Base-by-base conservation (phyloP, 164 flowering plant species). In the Aristolochia californica region DNA sequence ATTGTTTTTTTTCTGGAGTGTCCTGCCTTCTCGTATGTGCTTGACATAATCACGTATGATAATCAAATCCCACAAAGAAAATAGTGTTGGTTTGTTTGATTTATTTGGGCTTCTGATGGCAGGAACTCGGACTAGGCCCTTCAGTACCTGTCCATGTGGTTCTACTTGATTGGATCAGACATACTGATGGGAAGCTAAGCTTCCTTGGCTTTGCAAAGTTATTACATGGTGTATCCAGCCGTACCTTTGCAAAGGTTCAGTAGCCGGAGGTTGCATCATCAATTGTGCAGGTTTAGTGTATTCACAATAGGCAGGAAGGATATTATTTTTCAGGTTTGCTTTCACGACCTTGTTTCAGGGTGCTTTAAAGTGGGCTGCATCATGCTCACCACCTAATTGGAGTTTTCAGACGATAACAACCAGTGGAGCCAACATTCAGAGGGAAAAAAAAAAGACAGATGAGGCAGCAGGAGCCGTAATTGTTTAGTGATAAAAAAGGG, bases 41-140 rank as follows among this genome's bases (percentile, higher is more conserved):
- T n/a, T n/a, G n/a, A n/a, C n/a, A n/a, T n/a, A n/a, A n/a, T n/a
- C n/a, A n/a, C n/a, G n/a, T n/a, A n/a, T n/a, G 34, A 28, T 7
- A 28, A 28, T 7, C 34, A 21, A 20, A 49, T 5, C 20, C 26
- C 21, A 12, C 25, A 49, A 49, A 20, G 53, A 20, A 28, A 28
- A 10, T n/a, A 18, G n/a, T 20, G 5, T n/a, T n/a, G n/a, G 13
- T 0, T 12, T 49, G 7, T 40, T 56, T 38, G 13, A 28, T 2
- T 44, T 23, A 18, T 57, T 18, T 57, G 24, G 27, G 20, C n/a
- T 40, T 17, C 18, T 45, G 17, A n/a, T 67, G 56, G 61, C 71
- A 91, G 98, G 98, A 91, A 75, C 97, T 91, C 24, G 93, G 96
- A 7, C 84, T 91, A 40, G 69, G 93, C 40, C 90, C 96, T 57